Evolutionary conservation across 257 asterid genomes (phyloP), one percentile per base, ranked within the genome.

Genomic region (Knoxia roxburghii): DNA sequence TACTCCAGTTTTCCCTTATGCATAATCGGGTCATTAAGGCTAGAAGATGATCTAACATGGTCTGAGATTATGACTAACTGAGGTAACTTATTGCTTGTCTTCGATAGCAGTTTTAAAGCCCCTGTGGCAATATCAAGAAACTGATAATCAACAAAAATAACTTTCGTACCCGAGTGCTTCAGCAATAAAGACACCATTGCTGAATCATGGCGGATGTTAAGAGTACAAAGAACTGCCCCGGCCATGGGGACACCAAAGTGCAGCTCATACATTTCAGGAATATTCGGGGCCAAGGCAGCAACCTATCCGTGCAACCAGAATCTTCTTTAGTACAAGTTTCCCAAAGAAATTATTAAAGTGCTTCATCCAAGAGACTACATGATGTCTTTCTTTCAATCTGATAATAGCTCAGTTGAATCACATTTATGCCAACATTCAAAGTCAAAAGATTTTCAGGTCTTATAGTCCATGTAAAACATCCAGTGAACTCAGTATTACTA

Each of bases 241-340:
- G 79, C 77, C 82, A 78, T 74, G 65, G 82, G 70, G 46, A 74
- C 72, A 27, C 72, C 82, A 62, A 78, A 71, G 70, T 78, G 79
- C 17, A 78, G 71, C 77, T 78, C 79, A 40, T 78, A 72, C 76
- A 74, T 74, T 50, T 73, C 79, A 32, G 79, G 74, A 29, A 78
- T 37, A 61, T 78, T 78, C 13, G 82, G 82, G 49, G 82, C 77
- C 61, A 74, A 55, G 59, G 70, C 73, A 39, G 79, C 82, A 33
- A 78, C 79, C 79, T 78, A 54, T 29, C 29, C 50, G 32, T 61
- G 52, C 24, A 55, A 54, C 60, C 21, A 51, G 21, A 67, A 53
- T 24, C 30, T 14, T 11, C 27, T 8, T 37, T 7, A 68, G 10
- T 21, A 32, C 55, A 41, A 30, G 70, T 55, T 18, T 30, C 23